A percentile compares a stretch with the other conserved stretches of the same genome.
These are phyloP conservation scores for Boletus sp. DNA, from an alignment of 768 basidiomycete genomes.

Conservation along the genomic window DNA sequence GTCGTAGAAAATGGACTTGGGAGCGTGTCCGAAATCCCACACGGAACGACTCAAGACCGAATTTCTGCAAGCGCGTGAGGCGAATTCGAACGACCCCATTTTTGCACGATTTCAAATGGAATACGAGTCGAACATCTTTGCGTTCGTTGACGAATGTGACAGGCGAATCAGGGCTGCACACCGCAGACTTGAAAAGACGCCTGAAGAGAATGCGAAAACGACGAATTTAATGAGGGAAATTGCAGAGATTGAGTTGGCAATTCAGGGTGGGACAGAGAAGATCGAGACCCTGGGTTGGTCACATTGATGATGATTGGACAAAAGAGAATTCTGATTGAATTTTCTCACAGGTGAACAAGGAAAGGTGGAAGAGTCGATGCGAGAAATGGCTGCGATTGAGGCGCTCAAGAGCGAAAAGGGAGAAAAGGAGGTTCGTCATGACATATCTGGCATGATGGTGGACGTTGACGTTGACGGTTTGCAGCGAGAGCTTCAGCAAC, in stretches of 20 bases:
- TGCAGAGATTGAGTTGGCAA: slow-evolving; percentile 97
- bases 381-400: slow-evolving; percentile 96
- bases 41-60: slow-evolving; percentile 92
- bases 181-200: slow-evolving; percentile 95
- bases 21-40: slow-evolving; percentile 95
- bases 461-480: slow-evolving; percentile 7
- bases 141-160: slow-evolving; percentile 98
- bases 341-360: slow-evolving; percentile 80
- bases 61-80: slow-evolving; percentile 76
- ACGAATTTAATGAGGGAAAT: slow-evolving; percentile 99
- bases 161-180: slow-evolving; percentile 92
- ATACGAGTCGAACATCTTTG: slow-evolving; percentile 93
- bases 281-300: slow-evolving; percentile 85
- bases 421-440: slow-evolving; percentile 79
- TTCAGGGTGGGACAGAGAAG: slow-evolving; percentile 98
- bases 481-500: slow-evolving; percentile 89
- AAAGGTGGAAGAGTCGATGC: slow-evolving; percentile 99
- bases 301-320: slow-evolving; percentile 10
- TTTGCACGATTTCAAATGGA: slow-evolving; percentile 90
- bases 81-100: slow-evolving; percentile 74
- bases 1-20: slow-evolving; percentile 95
- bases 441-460: slow-evolving; percentile 5
- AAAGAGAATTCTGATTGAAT: neutral
- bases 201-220: slow-evolving; percentile 99
- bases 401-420: slow-evolving; percentile 94